A percentile compares a stretch with the other conserved stretches of the same genome.
Conservation (phyloP, 2,329 filamentous ascomycete genomes). For the Aureobasidium sp. region DNA sequence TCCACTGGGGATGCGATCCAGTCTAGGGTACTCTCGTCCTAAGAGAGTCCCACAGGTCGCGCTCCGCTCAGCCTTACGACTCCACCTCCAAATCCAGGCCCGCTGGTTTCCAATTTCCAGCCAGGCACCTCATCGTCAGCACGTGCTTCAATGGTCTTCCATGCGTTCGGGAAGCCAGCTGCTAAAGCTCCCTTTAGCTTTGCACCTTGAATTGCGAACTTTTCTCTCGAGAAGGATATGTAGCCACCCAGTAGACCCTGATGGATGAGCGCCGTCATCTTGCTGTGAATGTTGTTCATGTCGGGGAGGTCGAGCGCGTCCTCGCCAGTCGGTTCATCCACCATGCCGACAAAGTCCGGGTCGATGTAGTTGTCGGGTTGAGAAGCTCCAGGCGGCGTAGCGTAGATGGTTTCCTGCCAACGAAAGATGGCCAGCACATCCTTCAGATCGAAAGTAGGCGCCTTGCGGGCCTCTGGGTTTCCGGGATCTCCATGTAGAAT, state of each 20-base stretch:
- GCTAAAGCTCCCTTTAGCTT: constrained; percentile 44
- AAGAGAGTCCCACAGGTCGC: constrained; percentile 33
- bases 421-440: constrained; percentile 56
- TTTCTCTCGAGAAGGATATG: constrained; percentile 64
- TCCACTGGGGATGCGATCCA: neutral
- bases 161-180: constrained; percentile 69
- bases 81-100: constrained; percentile 20
- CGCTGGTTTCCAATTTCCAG: constrained; percentile 51
- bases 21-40: neutral
- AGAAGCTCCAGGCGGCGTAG: constrained; percentile 23
- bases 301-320: constrained; percentile 32
- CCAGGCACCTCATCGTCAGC: constrained; percentile 61
- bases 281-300: constrained; percentile 62
- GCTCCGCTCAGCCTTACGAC: constrained; percentile 51
- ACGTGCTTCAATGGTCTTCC: constrained; percentile 56
- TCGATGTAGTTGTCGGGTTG: constrained; percentile 34
- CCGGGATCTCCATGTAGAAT: constrained; percentile 67
- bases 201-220: constrained; percentile 75
- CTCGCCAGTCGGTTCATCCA: constrained; percentile 9
- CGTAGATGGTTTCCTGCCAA: constrained; percentile 49
- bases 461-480: constrained; percentile 44
- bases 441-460: constrained; percentile 65
- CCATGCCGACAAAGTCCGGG: constrained; percentile 36
- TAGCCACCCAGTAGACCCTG: constrained; percentile 79
- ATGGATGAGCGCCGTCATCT: constrained; percentile 65